Evolutionary conservation across 306 rosid genomes (phyloP).

Genomic region (Castanopsis chinensis): DNA sequence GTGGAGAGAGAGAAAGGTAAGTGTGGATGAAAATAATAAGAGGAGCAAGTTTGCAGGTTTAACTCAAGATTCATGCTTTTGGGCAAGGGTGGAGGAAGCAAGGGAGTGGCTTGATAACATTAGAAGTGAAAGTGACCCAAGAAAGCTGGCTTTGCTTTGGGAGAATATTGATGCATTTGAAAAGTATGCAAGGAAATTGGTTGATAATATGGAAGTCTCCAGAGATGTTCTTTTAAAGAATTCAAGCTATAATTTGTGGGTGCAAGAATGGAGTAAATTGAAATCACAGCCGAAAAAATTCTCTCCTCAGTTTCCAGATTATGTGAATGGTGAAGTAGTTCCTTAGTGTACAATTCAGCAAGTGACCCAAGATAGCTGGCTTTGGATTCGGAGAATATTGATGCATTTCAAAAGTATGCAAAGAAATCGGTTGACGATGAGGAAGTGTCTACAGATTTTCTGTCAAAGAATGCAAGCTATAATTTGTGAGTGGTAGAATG

Average conservation of each 20-base stretch:
- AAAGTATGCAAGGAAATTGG: conserved; percentile 42
- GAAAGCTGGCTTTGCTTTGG: conserved; percentile 39
- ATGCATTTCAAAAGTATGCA: conserved; percentile 53
- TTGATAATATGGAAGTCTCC: conserved; percentile 65
- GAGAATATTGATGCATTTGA: conserved; percentile 49
- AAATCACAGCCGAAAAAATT: conserved; percentile 31
- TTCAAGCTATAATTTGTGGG: conserved; percentile 69
- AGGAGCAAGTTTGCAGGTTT: conserved; percentile 65
- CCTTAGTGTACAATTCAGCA: conserved; percentile 8
- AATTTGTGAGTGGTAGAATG: conserved; percentile 50
- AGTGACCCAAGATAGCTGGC: conserved; percentile 37
- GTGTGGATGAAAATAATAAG: conserved; percentile 18
- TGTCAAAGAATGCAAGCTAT: conserved; percentile 76
- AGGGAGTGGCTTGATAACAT: conserved; percentile 59
- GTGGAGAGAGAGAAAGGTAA: conserved; percentile 48
- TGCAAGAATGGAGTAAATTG: conserved; percentile 44
- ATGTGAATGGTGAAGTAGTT: conserved; percentile 31
- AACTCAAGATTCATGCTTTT: conserved; percentile 84
- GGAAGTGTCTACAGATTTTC: conserved; percentile 76
- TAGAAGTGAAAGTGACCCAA: conserved; percentile 49
- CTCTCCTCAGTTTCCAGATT: conserved; percentile 31
- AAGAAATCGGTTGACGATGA: conserved; percentile 37
- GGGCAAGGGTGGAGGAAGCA: conserved; percentile 91
- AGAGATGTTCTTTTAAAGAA: conserved; percentile 68
- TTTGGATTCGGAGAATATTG: conserved; percentile 31